Base-by-base conservation (phyloP, 139 green algal genomes). In the Coelastrella sp. region DNA sequence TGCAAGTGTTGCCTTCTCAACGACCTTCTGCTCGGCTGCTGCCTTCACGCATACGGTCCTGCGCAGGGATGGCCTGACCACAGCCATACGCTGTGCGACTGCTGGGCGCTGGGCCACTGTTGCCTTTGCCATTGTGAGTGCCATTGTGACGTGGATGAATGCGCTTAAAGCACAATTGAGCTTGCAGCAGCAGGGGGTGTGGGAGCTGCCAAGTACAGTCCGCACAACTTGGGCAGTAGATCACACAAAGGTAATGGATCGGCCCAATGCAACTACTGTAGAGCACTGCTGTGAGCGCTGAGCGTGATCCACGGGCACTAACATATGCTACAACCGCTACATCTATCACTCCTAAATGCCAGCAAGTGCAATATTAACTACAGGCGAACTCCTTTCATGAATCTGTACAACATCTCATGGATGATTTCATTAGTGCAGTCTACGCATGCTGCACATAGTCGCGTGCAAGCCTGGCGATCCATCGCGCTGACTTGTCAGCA, bases 1-100 rank as follows among this genome's bases (percentile, higher is more conserved):
- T 50, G 90, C 69, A 75, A 51, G 23, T 48, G 38, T 37, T 57
- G 74, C 74, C 43, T 59, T 59, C 9, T 69, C 23, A 21, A 23
- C 27, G 51, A 51, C 74, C 74, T 69, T 81, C 38, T 81, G 51
- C 34, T 53, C 19, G 37, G 51, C 74, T n/a, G 74, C 74, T 45
- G 74, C 74, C 74, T 57, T 51, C 19, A 51, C 74, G 74, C 23
- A 30, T 32, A 81, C 51, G n/a, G 74, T 45, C 69, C 37, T 57
- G 67, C 53, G 53, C 53, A 64, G 53, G 53, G 53, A 64, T 64
- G 53, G 53, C 53, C 19, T 64, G 17, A 21, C 53, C 53, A 64
- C 53, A 64, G 53, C 53, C 53, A 64, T 64, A 27, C 53, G 53
- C 53, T 64, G 53, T 17, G 53, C 53, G 53, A 64, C 53, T 64